Base-by-base conservation (phyloP, 2,329 filamentous ascomycete genomes). In the Colletotrichum sp. region DNA sequence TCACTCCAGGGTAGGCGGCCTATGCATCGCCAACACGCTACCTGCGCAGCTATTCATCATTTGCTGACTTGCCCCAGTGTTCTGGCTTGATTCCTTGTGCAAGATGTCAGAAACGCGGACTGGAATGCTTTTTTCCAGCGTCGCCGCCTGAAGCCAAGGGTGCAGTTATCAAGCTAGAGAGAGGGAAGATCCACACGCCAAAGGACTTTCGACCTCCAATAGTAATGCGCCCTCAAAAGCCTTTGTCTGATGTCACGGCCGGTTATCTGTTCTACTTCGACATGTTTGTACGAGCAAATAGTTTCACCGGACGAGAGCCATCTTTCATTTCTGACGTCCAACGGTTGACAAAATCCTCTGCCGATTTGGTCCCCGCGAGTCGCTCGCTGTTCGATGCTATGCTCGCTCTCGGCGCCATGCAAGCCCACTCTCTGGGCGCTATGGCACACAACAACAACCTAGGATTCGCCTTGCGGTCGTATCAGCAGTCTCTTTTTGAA, bases 1-100 rank as follows among this genome's bases (percentile, higher is more conserved):
- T 66, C 84, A 85, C 72, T 78, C 84, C 10, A 85, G 85, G 77
- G 84, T 82, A 61, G 10, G 78, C 57, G 12, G 18, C 4, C 57
- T 60, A 15, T 52, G 24, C 6, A 21, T 24, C 43, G 10, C 43
- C n/a, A 21, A 1, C 8, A 8, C 18, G 5, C 18, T 48, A 12
- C 18, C 5, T 48, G 18, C 38, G 7, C 12, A 55, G 24, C 24
- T 24, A 24, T 24, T 24, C 24, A 24, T 24, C 24, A 24, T 24
- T 24, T 24, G 24, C 24, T 24, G 24, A 24, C 24, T 24, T 24
- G 24, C 24, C 24, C 24, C 24, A 24, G 24, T 24, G 24, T 24
- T 24, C 24, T 24, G 84, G 84, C 43, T 74, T 58, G 8, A 30
- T 65, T 26, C 83, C 83, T 7, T 85, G 84, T 58, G 75, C 60